Evolutionary conservation across 2,329 filamentous ascomycete genomes (phyloP).

Genomic region (Madurella mycetomatis): DNA sequence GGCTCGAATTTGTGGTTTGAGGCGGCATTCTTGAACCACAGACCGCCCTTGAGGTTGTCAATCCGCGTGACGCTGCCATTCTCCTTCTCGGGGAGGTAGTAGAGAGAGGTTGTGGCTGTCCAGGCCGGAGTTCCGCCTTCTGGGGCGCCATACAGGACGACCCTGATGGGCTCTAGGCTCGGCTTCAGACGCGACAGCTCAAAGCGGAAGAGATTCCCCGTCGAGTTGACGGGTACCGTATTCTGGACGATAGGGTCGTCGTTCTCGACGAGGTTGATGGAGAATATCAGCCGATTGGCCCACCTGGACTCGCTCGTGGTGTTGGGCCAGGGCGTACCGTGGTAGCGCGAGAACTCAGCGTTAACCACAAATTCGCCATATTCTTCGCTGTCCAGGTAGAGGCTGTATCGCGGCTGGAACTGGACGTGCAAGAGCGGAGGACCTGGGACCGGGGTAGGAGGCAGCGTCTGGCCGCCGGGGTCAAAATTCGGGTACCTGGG

Average conservation of each 20-base stretch:
- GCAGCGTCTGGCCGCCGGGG: conserved; percentile 40
- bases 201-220: conserved; percentile 36
- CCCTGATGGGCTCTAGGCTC: conserved; percentile 35
- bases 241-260: conserved; percentile 32
- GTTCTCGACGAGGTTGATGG: conserved; percentile 33
- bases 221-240: conserved; percentile 33
- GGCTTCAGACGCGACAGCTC: conserved; percentile 34
- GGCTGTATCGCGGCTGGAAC: conserved; percentile 42
- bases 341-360: conserved; percentile 38
- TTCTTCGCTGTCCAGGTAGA: conserved; percentile 41
- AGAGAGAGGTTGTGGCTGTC: conserved; percentile 35
- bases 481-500: conserved; percentile 38
- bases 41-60: conserved; percentile 42
- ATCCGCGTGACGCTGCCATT: conserved; percentile 42
- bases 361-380: conserved; percentile 42
- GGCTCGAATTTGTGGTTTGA: conserved; percentile 36
- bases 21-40: conserved; percentile 36
- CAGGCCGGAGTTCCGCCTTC: conserved; percentile 31
- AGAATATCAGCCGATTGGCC: conserved; percentile 32
- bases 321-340: conserved; percentile 35
- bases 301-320: conserved; percentile 18
- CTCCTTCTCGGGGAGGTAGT: conserved; percentile 41
- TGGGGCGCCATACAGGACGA: conserved; percentile 36
- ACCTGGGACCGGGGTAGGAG: conserved; percentile 30
- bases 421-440: conserved; percentile 40